Conservation (phyloP, 106 monocot species). For the Allium fistulosum region DNA sequence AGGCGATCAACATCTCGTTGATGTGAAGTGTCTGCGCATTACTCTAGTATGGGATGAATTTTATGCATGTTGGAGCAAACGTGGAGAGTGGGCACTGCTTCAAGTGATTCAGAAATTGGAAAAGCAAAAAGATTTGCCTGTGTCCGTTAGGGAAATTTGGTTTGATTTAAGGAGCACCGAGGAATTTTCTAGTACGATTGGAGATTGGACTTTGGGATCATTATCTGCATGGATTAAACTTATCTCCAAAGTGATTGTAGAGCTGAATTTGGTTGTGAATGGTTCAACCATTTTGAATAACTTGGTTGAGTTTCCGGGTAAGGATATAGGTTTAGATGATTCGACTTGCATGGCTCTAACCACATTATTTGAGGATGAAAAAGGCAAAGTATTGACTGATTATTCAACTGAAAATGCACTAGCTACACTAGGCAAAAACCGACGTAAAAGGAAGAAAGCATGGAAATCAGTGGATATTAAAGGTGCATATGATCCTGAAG, state of each 20-base stretch:
- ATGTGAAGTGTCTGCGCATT: conserved; percentile 25
- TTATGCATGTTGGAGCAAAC: conserved; percentile 40
- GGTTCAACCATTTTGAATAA: conserved; percentile 6
- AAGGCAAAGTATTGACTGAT: not conserved
- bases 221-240: conserved; percentile 21
- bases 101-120: conserved; percentile 27
- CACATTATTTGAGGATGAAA: not conserved
- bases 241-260: conserved; percentile 33
- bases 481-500: conserved; percentile 30
- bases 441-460: not conserved
- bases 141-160: conserved; percentile 61
- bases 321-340: not conserved
- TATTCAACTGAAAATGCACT: not conserved
- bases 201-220: conserved; percentile 37
- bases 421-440: not conserved
- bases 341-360: not conserved
- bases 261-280: conserved; percentile 20
- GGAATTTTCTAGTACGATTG: conserved; percentile 28
- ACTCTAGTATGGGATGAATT: conserved; percentile 66
- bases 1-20: conserved; percentile 39
- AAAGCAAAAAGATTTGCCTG: conserved; percentile 34
- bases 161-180: conserved; percentile 30
- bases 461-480: conserved; percentile 32
- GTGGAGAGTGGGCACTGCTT: conserved; percentile 47
- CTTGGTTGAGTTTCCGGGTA: conserved; percentile 11